These are phyloP conservation scores for Solidago caesia DNA, from an alignment of 129 eudicot genomes.

Conservation along the genomic window DNA sequence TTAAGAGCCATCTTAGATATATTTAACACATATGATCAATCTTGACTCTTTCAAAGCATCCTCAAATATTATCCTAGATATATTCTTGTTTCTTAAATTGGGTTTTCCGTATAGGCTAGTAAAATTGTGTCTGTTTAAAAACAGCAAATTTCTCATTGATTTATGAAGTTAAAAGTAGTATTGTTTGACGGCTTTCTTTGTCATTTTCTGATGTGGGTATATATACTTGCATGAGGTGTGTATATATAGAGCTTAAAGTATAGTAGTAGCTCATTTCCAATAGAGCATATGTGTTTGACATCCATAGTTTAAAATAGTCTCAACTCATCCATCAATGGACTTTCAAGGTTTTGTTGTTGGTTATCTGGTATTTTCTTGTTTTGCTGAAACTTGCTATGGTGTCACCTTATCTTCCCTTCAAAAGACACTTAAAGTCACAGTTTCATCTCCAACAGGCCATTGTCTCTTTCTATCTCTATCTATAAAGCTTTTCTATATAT, in stretches of 20 bases:
- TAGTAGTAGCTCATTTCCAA: conserved; percentile 14
- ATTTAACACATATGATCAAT: neutral
- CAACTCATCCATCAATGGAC: conserved; percentile 22
- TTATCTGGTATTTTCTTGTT: conserved; percentile 33
- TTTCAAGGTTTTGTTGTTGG: conserved; percentile 31
- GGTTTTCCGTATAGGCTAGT: neutral
- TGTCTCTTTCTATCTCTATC: conserved; percentile 23
- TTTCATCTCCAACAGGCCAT: conserved; percentile 48
- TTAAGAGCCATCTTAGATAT: conserved; percentile 36
- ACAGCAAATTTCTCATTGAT: neutral
- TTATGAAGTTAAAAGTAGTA: neutral
- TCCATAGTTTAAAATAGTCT: neutral
- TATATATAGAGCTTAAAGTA: conserved; percentile 23
- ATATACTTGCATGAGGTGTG: neutral
- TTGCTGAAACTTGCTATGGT: conserved; percentile 37
- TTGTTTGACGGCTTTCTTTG: conserved; percentile 11
- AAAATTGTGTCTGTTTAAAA: conserved; percentile 2
- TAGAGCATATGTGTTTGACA: neutral
- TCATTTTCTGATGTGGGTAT: conserved; percentile 18
- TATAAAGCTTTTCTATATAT: conserved; percentile 14
- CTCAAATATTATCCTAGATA: conserved; percentile 7
- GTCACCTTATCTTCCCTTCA: conserved; percentile 52
- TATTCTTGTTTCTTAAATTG: neutral
- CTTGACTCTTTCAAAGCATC: conserved; percentile 28
- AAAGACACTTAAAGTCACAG: conserved; percentile 41